phyloP scores from a whole-genome alignment of 805 yeast genomes.

The Saccharomyces eubayanus region DNA sequence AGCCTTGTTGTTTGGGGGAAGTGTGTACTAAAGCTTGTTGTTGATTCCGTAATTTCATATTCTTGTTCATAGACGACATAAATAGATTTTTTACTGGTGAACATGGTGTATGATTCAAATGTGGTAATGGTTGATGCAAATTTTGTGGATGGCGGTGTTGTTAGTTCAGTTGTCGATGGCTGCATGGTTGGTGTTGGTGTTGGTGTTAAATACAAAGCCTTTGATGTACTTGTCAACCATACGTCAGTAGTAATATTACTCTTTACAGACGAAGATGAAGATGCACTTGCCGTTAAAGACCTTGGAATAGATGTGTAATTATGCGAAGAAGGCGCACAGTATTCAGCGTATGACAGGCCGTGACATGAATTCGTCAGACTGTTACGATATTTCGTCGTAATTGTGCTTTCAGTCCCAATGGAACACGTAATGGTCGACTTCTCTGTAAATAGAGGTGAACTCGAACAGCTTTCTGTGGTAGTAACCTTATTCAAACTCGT shows the following conservation, averaged over 20 bases:
- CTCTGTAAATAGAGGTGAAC: not conserved
- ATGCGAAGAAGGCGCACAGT: not conserved
- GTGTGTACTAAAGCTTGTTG: conserved; percentile 13
- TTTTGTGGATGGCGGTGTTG: conserved; percentile 2
- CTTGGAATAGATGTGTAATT: not conserved
- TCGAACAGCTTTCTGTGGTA: not conserved
- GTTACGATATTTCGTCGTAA: not conserved
- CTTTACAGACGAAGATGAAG: not conserved
- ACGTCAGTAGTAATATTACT: not conserved
- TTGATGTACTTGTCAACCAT: not conserved
- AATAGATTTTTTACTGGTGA: conserved; percentile 3
- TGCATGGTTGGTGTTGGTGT: not conserved
- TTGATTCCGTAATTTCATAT: conserved; percentile 12
- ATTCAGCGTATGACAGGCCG: not conserved
- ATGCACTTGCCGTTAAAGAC: not conserved
- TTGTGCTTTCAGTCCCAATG: not conserved
- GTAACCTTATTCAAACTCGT: not conserved
- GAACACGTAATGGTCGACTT: not conserved
- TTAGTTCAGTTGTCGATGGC: not conserved
- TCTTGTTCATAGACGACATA: conserved; percentile 13
- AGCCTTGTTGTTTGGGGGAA: conserved; percentile 3
- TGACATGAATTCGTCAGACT: not conserved
- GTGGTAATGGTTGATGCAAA: conserved; percentile 3
- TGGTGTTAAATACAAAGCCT: not conserved
- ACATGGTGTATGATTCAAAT: conserved; percentile 6